Base-by-base conservation (phyloP, 2,329 filamentous ascomycete species). In the Thielaviopsis ethacetica region DNA sequence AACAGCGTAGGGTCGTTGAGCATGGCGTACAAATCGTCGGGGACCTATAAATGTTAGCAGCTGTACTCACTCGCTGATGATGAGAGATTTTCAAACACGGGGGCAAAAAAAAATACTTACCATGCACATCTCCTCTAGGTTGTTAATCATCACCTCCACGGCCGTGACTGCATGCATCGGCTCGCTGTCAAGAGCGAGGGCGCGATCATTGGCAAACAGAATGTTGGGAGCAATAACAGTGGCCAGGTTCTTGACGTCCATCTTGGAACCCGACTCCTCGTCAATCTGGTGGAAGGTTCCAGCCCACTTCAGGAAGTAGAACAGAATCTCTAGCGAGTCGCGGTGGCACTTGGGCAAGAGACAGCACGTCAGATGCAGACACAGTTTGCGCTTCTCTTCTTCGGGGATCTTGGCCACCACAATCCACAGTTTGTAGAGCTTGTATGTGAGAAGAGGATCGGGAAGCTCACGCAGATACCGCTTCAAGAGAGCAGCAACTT, bases 181-280 rank as follows among this genome's bases (percentile, higher is more conserved):
- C 65, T 95, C 90, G 66, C 84, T 83, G 65, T 94, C 91, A 63
- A 90, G 80, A 51, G 80, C 81, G 6, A 79, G 76, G 54, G 77
- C 78, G 68, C 84, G 86, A 50, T 79, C 73, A 64, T 76, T 76
- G 64, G 85, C 87, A 65, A 87, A 91, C 13, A 96, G 78, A 62
- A 98, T 89, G 66, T 98, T 98, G 0, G 93, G 93, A 5, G 91
- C 91, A 70, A 98, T 96, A 63, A 98, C 93, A 2, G 94, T 97
- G 3, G 93, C 89, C 63, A 98, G 79, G 67, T 98, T 98, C 74
- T 95, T 90, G 57, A 95, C 87, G 69, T 98, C 93, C 93, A 98
- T 98, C 77, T 97, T 96, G 65, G 91, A 96, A 26, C 93, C 93
- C 22, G 86, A 87, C 69, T 98, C 93, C 67, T 98, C 93, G 66